Conservation (phyloP, 768 basidiomycete genomes). For the Gautieria morchelliformis region DNA sequence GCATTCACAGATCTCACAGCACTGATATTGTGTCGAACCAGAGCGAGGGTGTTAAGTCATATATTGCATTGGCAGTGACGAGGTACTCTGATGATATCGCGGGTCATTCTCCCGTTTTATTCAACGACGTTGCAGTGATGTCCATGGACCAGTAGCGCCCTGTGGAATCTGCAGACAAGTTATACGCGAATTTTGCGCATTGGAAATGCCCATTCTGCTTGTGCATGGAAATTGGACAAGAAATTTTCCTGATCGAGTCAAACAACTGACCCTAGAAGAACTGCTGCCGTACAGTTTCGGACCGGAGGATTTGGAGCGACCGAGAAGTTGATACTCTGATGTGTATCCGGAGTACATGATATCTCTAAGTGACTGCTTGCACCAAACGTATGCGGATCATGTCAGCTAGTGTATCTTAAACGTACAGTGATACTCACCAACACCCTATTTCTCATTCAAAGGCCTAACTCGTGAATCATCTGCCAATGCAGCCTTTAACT, state of each 20-base stretch:
- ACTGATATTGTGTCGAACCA: constrained; percentile 20
- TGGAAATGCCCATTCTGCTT: constrained; percentile 62
- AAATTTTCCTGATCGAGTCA: constrained; percentile 36
- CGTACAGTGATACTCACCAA: not conserved
- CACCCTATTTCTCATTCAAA: not conserved
- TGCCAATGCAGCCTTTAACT: constrained; percentile 41
- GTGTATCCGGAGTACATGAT: too few species aligned
- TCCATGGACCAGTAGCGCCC: constrained; percentile 59
- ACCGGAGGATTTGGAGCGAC: constrained; percentile 59
- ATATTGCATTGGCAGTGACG: constrained; percentile 71
- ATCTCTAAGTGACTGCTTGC: too few species aligned
- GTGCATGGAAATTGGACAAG: constrained; percentile 50
- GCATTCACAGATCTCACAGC: not conserved
- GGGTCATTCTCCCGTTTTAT: not conserved
- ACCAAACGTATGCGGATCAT: too few species aligned
- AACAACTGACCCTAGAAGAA: constrained; percentile 58
- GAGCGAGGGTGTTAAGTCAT: constrained; percentile 71
- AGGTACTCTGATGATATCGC: constrained; percentile 34
- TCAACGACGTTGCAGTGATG: constrained; percentile 46
- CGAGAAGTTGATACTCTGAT: not conserved
- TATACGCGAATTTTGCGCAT: constrained; percentile 74
- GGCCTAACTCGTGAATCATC: constrained; percentile 26
- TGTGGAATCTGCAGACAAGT: constrained; percentile 95
- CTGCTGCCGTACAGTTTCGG: constrained; percentile 85
- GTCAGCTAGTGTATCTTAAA: too few species aligned